Conservation (phyloP, 2,329 filamentous ascomycete species). For the Stagonosporopsis cucurbitacearum region DNA sequence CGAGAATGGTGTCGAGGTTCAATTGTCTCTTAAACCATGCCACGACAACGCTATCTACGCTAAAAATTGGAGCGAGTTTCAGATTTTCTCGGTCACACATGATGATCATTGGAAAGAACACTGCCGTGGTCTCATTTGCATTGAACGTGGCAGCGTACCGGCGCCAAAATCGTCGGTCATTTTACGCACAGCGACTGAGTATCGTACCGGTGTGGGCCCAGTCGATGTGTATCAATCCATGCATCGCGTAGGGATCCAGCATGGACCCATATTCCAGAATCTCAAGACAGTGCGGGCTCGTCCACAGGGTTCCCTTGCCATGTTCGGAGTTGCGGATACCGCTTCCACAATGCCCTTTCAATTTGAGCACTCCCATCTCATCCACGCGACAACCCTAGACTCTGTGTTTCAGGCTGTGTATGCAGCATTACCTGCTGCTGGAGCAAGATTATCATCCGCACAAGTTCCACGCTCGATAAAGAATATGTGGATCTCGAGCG, state of each 20-base stretch:
- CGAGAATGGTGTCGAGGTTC: constrained; percentile 33
- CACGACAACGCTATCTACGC: constrained; percentile 6
- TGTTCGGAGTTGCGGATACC: neutral
- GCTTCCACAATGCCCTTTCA: constrained; percentile 1
- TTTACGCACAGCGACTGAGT: no score
- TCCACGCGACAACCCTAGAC: constrained; percentile 22
- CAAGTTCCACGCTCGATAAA: constrained; percentile 21
- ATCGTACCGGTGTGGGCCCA: neutral
- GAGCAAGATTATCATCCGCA: constrained; percentile 5
- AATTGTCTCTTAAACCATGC: constrained; percentile 22
- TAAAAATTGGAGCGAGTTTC: constrained; percentile 24
- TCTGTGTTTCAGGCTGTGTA: neutral
- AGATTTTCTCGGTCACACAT: constrained; percentile 23
- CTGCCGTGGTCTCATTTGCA: constrained; percentile 21
- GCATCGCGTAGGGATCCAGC: constrained; percentile 7
- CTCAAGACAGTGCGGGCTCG: constrained; percentile 1
- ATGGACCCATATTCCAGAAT: constrained; percentile 6
- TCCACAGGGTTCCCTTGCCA: neutral
- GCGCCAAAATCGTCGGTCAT: no score
- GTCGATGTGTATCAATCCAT: constrained; percentile 3
- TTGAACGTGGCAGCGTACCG: neutral
- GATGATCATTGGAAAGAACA: constrained; percentile 24
- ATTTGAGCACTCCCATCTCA: constrained; percentile 5
- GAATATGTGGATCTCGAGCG: constrained; percentile 11
- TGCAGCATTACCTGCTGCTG: constrained; percentile 5